Evolutionary conservation across 1,284 basidiomycete genomes (phyloP).

Genomic region (Sanguinoderma infundibulare): DNA sequence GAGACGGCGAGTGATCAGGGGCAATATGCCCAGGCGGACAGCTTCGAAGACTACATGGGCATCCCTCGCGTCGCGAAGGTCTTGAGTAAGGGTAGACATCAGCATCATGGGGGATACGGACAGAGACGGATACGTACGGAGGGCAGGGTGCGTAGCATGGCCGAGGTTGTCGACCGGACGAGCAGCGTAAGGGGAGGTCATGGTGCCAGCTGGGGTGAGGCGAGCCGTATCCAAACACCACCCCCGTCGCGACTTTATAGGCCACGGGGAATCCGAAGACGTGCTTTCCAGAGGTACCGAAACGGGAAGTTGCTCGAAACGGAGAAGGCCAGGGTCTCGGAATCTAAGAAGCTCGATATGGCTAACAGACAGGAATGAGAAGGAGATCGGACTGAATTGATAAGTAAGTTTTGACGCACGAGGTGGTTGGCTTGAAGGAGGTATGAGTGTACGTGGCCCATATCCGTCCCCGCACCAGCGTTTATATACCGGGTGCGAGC

Average conservation of each 20-base stretch:
- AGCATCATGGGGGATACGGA: background rate
- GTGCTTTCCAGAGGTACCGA: conserved; percentile 30
- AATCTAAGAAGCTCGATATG: conserved; percentile 27
- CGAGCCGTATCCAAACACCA: conserved; percentile 25
- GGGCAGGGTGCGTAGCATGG: conserved; percentile 35
- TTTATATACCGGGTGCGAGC: conserved; percentile 13
- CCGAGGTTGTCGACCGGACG: conserved; percentile 24
- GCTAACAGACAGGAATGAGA: conserved; percentile 23
- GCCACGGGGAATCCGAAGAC: conserved; percentile 29
- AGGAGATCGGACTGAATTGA: conserved; percentile 24
- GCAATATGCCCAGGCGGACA: conserved; percentile 69
- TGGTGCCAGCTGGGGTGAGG: conserved; percentile 19
- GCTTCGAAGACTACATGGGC: conserved; percentile 70
- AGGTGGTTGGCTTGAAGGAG: conserved; percentile 15
- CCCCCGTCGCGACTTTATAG: conserved; percentile 32
- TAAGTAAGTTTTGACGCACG: conserved; percentile 28
- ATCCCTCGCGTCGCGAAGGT: conserved; percentile 68
- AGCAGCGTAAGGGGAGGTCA: conserved; percentile 23
- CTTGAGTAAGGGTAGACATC: conserved; percentile 38
- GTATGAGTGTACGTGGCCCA: conserved; percentile 9
- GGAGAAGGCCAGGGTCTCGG: conserved; percentile 28
- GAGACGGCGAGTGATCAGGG: conserved; percentile 71
- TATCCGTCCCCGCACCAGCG: conserved; percentile 5
- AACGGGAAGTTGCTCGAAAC: conserved; percentile 32
- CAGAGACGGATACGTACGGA: conserved; percentile 29